Base-by-base conservation (phyloP, 164 flowering plant species). In the Platanus orientalis region DNA sequence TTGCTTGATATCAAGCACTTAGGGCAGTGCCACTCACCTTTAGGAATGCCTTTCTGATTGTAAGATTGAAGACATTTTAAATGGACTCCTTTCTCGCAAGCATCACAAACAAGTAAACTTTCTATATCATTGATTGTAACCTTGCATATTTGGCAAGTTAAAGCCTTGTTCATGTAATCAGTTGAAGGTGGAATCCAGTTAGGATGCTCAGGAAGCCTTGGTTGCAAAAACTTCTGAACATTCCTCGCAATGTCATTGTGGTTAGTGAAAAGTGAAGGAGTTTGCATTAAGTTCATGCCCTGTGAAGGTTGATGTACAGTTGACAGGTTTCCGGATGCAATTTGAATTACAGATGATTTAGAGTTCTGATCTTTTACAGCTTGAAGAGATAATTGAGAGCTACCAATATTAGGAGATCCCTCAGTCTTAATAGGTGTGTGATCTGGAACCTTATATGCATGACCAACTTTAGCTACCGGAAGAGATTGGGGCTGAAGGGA, bases 31-130 rank as follows among this genome's bases (percentile, higher is more conserved):
- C 97, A 87, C 63, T 84, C 93, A 59, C 73, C 84, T 75, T 81
- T 74, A 65, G 84, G 88, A 58, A 82, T 70, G 55, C 79, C 83
- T 61, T 77, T 84, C 45, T 62, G 81, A 71, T 76, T 82, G 63
- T 58, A 34, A 26, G 78, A 27, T 72, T 74, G 83, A 48, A 85
- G 77, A 72, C 93, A 87, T 58, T 73, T 83, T 47, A 83, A 60
- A 69, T 87, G 93, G 75, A 55, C 80, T 63, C 85, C 93, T 66
- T 78, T 83, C 70, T 87, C 93, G 69, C 93, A 87, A 48, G 82
- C 79, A 83, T 87, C 93, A 71, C 93, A 85, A 61, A 92, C 76
- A 73, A 88, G 89, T 60, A 84, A 73, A 70, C 69, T 81, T 64
- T 89, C 93, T 61, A 86, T 80, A 29, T 94, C 97, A 63, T 58